Evolutionary conservation across 2,329 filamentous ascomycete species (phyloP).

Genomic region (Ramularia endophylla): DNA sequence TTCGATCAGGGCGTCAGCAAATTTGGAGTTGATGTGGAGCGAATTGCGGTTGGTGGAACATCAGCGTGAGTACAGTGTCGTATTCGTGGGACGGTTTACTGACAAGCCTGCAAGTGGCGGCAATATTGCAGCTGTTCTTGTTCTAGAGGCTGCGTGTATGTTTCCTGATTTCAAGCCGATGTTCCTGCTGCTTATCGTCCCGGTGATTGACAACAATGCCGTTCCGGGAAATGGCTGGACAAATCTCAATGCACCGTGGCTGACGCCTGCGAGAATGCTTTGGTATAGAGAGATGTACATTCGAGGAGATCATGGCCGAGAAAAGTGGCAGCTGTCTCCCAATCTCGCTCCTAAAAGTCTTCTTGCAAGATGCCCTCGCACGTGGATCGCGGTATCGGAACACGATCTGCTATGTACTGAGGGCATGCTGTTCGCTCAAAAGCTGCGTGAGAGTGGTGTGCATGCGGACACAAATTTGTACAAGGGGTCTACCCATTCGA

Average conservation of each 20-base stretch:
- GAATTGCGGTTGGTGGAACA: slow-evolving; percentile 16
- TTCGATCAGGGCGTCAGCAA: slow-evolving; percentile 11
- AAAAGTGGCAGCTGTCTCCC: slow-evolving; percentile 18
- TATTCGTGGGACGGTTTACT: background rate
- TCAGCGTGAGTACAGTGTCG: slow-evolving; percentile 6
- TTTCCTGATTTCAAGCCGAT: slow-evolving; percentile 15
- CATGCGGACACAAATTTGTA: slow-evolving; percentile 16
- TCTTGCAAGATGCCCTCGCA: slow-evolving; percentile 13
- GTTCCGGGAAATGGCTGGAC: slow-evolving; percentile 17
- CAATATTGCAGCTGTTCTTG: slow-evolving; percentile 15
- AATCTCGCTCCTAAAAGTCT: slow-evolving; percentile 16
- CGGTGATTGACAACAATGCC: slow-evolving; percentile 16
- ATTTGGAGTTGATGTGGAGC: slow-evolving; percentile 11
- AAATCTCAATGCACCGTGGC: slow-evolving; percentile 17
- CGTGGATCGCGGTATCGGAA: slow-evolving; percentile 19
- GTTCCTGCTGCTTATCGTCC: slow-evolving; percentile 15
- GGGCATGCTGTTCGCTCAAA: slow-evolving; percentile 13
- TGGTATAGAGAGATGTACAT: slow-evolving; percentile 19
- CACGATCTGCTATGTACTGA: slow-evolving; percentile 17
- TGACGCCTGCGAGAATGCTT: slow-evolving; percentile 13
- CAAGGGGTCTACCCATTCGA: slow-evolving; percentile 15
- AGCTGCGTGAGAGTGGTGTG: slow-evolving; percentile 10
- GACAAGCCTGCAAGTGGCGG: slow-evolving; percentile 9
- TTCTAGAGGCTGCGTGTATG: slow-evolving; percentile 18
- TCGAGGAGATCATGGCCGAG: slow-evolving; percentile 8